phyloP scores from a whole-genome alignment of 768 basidiomycete genomes.

The Auriscalpium vulgare region DNA sequence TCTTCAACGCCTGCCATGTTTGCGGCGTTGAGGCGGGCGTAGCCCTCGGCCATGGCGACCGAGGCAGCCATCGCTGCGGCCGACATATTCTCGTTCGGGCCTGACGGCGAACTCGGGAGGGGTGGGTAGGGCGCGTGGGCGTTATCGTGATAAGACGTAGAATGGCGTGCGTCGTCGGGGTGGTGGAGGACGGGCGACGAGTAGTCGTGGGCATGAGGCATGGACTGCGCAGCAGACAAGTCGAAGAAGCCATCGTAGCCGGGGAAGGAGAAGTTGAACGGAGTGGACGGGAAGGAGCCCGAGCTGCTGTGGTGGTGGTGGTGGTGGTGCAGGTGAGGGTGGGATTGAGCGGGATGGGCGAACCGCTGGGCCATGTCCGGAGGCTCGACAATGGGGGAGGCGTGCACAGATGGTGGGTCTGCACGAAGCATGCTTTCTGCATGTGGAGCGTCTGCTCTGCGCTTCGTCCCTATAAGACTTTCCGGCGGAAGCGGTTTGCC shows the following conservation, averaged over 20 bases:
- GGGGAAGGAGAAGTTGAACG: conserved; percentile 69
- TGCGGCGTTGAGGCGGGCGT: conserved; percentile 55
- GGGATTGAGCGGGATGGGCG: conserved; percentile 14
- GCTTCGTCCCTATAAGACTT: conserved; percentile 61
- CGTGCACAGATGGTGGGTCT: conserved; percentile 46
- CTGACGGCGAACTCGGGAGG: conserved; percentile 23
- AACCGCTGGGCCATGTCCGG: conserved; percentile 9
- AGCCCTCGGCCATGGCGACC: conserved; percentile 65
- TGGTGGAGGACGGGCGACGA: conserved; percentile 18
- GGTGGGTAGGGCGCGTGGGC: conserved; percentile 29
- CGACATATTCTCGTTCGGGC: conserved; percentile 45
- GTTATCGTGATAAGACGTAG: conserved; percentile 18
- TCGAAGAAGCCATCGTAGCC: conserved; percentile 54
- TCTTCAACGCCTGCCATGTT: conserved; percentile 50
- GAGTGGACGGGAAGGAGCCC: conserved; percentile 55
- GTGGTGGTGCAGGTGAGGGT: conserved; percentile 20
- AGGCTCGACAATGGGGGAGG: conserved; percentile 12
- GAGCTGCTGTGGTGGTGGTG: conserved; percentile 26
- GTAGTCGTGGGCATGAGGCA: conserved; percentile 21
- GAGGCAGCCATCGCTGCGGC: conserved; percentile 58
- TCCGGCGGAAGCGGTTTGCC: conserved; percentile 64
- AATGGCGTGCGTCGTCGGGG: conserved; percentile 15
- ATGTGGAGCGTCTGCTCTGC: conserved; percentile 76
- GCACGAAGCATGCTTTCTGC: conserved; percentile 72
- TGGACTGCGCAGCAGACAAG: conserved; percentile 15